These are phyloP conservation scores for Aspergillus sp. DNA, from an alignment of 2,329 filamentous ascomycete genomes.

Conservation along the genomic window DNA sequence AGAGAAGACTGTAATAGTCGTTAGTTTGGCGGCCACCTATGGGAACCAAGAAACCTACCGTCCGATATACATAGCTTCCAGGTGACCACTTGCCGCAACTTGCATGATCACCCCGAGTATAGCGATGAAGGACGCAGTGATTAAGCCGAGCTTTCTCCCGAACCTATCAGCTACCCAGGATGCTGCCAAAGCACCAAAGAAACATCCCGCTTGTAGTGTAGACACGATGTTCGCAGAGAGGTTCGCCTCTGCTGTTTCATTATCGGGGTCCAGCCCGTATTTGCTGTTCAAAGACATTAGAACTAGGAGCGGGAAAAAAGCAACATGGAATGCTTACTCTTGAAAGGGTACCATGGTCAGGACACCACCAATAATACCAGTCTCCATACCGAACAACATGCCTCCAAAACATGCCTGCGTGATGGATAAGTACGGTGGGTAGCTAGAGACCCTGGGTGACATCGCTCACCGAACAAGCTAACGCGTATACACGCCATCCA, in stretches of 20 bases:
- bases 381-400: conserved; percentile 66
- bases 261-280: conserved; percentile 50
- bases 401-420: conserved; percentile 64
- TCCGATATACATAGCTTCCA: conserved; percentile 66
- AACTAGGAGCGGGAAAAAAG: neutral
- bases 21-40: neutral
- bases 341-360: conserved; percentile 61
- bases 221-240: conserved; percentile 69
- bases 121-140: conserved; percentile 58
- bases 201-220: conserved; percentile 69
- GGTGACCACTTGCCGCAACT: conserved; percentile 58
- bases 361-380: conserved; percentile 68
- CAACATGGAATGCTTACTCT: conserved; percentile 38
- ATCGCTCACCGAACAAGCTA: conserved; percentile 57
- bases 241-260: conserved; percentile 49
- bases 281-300: conserved; percentile 41
- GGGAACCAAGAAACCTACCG: conserved; percentile 44
- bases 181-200: conserved; percentile 61
- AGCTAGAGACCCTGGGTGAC: neutral
- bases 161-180: conserved; percentile 42
- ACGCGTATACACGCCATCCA: conserved; percentile 66
- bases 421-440: neutral
- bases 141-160: conserved; percentile 57
- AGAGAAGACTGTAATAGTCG: conserved; percentile 2
- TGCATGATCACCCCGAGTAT: conserved; percentile 65